A percentile compares a stretch with the other conserved stretches of the same genome.
Evolutionary conservation across 192 early-diverging fungal genomes (phyloP).

Genomic region (Glomus cerebriforme): DNA sequence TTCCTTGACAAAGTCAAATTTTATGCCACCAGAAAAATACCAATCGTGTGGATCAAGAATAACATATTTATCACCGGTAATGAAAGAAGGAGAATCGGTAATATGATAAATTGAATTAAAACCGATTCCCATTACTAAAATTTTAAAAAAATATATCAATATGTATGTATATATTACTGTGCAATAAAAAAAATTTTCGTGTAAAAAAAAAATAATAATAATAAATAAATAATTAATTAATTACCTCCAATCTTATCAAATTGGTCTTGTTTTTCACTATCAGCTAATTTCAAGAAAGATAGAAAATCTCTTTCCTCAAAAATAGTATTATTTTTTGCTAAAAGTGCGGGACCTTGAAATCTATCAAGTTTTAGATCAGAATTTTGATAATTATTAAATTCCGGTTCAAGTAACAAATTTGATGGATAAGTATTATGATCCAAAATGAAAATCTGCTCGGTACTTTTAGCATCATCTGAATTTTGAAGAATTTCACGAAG

Average conservation of each 20-base stretch:
- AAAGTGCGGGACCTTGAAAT: conserved; percentile 36
- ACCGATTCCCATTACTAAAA: not conserved
- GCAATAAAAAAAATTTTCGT: too few species aligned
- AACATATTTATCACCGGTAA: conserved; percentile 36
- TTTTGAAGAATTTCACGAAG: conserved; percentile 48
- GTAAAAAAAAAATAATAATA: not conserved
- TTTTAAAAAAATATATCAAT: too few species aligned
- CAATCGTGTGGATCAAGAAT: conserved; percentile 39
- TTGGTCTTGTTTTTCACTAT: conserved; percentile 31
- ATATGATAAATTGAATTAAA: conserved; percentile 39
- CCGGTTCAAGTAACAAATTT: not conserved
- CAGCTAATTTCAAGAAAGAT: conserved; percentile 21
- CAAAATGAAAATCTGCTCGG: not conserved
- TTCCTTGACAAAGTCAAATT: conserved; percentile 22
- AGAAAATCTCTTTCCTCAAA: conserved; percentile 30
- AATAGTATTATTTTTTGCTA: conserved; percentile 29
- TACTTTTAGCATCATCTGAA: conserved; percentile 31
- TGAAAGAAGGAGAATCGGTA: conserved; percentile 41
- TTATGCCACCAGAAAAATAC: conserved; percentile 29
- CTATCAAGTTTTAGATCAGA: not conserved
- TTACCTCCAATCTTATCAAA: conserved; percentile 9
- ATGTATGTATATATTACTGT: too few species aligned
- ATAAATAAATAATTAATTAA: too few species aligned
- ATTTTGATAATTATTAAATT: too few species aligned
- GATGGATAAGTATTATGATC: conserved; percentile 5